These are phyloP conservation scores for Neurospora sp. DNA, from an alignment of 495 filamentous ascomycete species.

Conservation along the genomic window DNA sequence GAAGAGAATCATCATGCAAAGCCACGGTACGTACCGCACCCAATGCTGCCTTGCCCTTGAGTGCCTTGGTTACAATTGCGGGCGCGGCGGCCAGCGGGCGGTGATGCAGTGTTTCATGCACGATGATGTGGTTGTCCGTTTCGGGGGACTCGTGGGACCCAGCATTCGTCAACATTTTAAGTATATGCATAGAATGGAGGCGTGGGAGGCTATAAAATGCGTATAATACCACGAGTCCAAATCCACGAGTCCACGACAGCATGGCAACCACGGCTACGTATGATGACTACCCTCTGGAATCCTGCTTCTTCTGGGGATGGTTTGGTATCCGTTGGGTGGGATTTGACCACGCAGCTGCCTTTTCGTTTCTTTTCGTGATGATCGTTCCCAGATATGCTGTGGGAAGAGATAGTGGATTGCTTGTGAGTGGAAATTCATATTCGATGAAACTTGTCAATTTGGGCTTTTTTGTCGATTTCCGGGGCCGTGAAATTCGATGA, in stretches of 20 bases:
- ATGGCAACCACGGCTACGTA: neutral
- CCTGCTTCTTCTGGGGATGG: neutral
- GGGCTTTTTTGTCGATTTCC: neutral
- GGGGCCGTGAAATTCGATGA: neutral
- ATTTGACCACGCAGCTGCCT: neutral
- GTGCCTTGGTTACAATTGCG: neutral
- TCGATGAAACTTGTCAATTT: neutral
- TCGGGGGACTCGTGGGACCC: neutral
- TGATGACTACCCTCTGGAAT: neutral
- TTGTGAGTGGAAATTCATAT: neutral
- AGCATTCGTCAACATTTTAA: neutral
- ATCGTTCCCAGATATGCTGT: neutral
- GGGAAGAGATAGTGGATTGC: neutral
- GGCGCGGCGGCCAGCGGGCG: neutral
- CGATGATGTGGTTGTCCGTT: neutral
- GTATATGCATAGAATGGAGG: neutral
- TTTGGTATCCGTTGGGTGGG: neutral
- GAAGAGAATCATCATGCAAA: neutral
- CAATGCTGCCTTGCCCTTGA: neutral
- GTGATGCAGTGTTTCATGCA: neutral
- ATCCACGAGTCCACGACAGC: neutral
- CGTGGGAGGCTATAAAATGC: neutral
- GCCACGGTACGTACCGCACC: neutral
- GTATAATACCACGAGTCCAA: neutral
- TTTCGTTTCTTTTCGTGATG: neutral